Evolutionary conservation across 192 early-diverging fungal species (phyloP).

Genomic region (Umbelopsis sp.): DNA sequence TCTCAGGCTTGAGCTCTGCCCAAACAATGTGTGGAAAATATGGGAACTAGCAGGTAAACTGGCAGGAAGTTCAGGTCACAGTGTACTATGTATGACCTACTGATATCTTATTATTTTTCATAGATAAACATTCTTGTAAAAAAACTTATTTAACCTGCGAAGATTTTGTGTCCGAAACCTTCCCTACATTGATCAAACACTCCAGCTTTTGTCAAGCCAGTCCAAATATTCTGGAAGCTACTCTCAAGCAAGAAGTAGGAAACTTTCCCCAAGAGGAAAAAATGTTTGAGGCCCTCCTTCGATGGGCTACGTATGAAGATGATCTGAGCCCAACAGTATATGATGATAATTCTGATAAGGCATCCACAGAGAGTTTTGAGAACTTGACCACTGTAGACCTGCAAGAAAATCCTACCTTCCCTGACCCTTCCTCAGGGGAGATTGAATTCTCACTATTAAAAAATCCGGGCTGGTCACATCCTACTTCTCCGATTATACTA

Average conservation of each 20-base stretch:
- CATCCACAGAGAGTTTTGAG: background rate
- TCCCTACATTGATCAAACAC: constrained; percentile 24
- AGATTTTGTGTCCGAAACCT: constrained; percentile 25
- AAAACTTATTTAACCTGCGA: constrained; percentile 30
- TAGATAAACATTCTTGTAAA: constrained; percentile 30
- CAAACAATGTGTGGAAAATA: constrained; percentile 35
- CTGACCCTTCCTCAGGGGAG: background rate
- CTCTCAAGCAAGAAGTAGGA: constrained; percentile 33
- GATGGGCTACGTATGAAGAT: constrained; percentile 26
- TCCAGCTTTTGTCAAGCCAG: constrained; percentile 27
- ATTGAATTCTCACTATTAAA: background rate
- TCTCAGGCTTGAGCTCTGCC: constrained; percentile 27
- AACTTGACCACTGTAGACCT: background rate
- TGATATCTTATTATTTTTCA: background rate
- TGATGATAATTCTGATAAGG: background rate
- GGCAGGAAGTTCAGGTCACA: background rate
- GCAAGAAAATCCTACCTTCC: background rate
- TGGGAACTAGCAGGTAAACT: constrained; percentile 40
- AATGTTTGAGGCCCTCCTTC: constrained; percentile 30
- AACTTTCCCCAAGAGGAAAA: constrained; percentile 30
- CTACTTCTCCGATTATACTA: background rate
- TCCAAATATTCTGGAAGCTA: constrained; percentile 26
- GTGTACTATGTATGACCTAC: no score
- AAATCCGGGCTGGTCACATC: background rate
- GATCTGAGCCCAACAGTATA: background rate